Percentiles rank a stretch among this genome's conserved stretches.
phyloP scores from a whole-genome alignment of 164 flowering plant species.

The Nymphaea colorata region DNA sequence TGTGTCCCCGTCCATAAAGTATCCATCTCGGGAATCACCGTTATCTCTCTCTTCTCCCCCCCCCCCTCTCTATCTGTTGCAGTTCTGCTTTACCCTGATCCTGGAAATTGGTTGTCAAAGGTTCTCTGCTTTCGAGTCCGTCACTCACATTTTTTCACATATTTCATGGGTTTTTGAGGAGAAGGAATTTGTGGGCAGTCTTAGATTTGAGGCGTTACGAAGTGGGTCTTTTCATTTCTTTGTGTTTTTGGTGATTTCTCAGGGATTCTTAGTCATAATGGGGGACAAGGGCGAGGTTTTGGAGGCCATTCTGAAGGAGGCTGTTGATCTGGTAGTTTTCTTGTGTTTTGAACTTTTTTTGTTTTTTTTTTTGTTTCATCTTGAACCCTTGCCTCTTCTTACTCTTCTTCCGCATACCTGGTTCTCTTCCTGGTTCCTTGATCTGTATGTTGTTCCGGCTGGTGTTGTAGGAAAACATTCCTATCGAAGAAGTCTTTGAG shows the following conservation, averaged over 20 bases:
- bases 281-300: slow-evolving; percentile 26
- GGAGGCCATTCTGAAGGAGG: slow-evolving; percentile 64
- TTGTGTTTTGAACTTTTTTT: slow-evolving; percentile 9
- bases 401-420: background rate
- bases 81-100: background rate
- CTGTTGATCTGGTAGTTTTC: slow-evolving; percentile 49
- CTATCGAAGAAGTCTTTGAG: slow-evolving; percentile 73
- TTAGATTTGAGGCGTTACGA: too few relatives aligned
- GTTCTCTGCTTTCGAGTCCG: background rate
- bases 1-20: background rate
- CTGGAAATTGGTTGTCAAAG: background rate
- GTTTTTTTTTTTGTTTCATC: background rate
- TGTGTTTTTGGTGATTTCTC: background rate
- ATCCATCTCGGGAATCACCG: too few relatives aligned
- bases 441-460: slow-evolving; percentile 2
- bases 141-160: background rate
- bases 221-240: too few relatives aligned
- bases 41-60: too few relatives aligned
- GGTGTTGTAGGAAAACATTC: slow-evolving; percentile 58
- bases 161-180: background rate
- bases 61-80: background rate
- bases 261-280: slow-evolving; percentile 17
- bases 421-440: background rate
- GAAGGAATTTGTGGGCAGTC: too few relatives aligned
- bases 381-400: background rate